phyloP scores from a whole-genome alignment of 2,329 filamentous ascomycete genomes.

The Coleophoma eucalyptorum region DNA sequence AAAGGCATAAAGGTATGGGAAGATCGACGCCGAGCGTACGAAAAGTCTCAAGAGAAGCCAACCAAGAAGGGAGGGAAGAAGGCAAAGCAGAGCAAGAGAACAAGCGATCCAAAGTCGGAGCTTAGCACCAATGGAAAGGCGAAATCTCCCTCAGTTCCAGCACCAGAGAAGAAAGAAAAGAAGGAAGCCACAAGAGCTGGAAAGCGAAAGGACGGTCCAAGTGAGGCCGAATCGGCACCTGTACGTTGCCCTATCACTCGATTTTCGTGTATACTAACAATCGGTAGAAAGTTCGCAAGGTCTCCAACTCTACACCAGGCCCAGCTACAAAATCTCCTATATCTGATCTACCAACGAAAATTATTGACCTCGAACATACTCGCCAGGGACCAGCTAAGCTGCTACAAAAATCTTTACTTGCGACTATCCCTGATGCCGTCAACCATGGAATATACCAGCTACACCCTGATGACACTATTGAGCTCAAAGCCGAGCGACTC shows the following conservation, averaged over 20 bases:
- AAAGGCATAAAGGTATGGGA: conserved; percentile 88
- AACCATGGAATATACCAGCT: conserved; percentile 62
- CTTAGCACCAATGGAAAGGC: conserved; percentile 31
- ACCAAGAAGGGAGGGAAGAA: conserved; percentile 51
- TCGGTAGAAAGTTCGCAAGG: conserved; percentile 45
- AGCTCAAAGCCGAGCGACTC: conserved; percentile 63
- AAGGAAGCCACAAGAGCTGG: conserved; percentile 32
- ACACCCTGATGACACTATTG: conserved; percentile 58
- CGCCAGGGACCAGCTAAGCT: conserved; percentile 68
- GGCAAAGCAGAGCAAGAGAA: conserved; percentile 49
- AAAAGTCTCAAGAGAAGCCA: conserved; percentile 48
- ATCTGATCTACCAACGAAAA: conserved; percentile 25
- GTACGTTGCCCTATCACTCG: conserved; percentile 28
- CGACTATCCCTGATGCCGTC: conserved; percentile 62
- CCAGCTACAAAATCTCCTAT: conserved; percentile 26
- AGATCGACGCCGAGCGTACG: conserved; percentile 54
- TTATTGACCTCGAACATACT: conserved; percentile 53
- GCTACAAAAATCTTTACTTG: conserved; percentile 65
- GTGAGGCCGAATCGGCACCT: conserved; percentile 44
- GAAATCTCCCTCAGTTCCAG: conserved; percentile 20
- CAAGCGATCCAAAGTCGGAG: conserved; percentile 55
- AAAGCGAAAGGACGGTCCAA: conserved; percentile 42
- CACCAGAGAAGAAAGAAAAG: conserved; percentile 34
- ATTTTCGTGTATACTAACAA: conserved; percentile 2
- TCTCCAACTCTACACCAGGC: conserved; percentile 42